phyloP scores from a whole-genome alignment of 164 flowering plant species.

The Chimonanthus praecox region DNA sequence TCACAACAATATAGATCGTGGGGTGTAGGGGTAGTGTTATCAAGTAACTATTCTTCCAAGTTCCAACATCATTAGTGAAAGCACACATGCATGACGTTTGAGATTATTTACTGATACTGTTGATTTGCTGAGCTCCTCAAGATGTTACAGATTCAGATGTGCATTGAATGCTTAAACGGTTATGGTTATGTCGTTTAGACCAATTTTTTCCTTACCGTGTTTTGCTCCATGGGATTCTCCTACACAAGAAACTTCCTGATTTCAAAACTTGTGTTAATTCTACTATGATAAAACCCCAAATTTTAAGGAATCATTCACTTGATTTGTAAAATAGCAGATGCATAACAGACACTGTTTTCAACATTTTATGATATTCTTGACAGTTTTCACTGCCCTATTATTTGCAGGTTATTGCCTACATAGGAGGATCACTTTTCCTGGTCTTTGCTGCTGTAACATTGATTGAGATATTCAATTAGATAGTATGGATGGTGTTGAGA shows the following conservation, averaged over 20 bases:
- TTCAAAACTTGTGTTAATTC: not conserved
- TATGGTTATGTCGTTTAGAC: not conserved
- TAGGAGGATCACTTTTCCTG: conserved; percentile 86
- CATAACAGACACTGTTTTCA: not conserved
- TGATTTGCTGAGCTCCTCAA: not conserved
- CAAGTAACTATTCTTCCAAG: too few species aligned
- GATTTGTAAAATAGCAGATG: not conserved
- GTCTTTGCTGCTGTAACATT: conserved; percentile 78
- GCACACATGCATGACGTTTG: too few species aligned
- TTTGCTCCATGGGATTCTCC: not conserved
- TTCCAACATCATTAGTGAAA: too few species aligned
- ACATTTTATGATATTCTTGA: too few species aligned
- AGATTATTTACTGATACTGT: too few species aligned
- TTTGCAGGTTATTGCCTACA: conserved; percentile 64
- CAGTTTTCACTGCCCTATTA: not conserved
- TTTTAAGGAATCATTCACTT: not conserved
- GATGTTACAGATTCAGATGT: not conserved
- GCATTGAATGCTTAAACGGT: not conserved
- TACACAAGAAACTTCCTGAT: not conserved
- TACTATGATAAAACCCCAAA: not conserved
- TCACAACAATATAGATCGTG: too few species aligned
- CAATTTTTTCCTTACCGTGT: not conserved
- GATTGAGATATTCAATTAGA: conserved; percentile 56
- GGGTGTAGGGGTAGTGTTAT: too few species aligned
- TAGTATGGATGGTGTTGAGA: not conserved